A percentile compares a stretch with the other conserved stretches of the same genome.
Conservation (phyloP, 1,284 basidiomycete genomes). For the Cystobasidium slooffiae region DNA sequence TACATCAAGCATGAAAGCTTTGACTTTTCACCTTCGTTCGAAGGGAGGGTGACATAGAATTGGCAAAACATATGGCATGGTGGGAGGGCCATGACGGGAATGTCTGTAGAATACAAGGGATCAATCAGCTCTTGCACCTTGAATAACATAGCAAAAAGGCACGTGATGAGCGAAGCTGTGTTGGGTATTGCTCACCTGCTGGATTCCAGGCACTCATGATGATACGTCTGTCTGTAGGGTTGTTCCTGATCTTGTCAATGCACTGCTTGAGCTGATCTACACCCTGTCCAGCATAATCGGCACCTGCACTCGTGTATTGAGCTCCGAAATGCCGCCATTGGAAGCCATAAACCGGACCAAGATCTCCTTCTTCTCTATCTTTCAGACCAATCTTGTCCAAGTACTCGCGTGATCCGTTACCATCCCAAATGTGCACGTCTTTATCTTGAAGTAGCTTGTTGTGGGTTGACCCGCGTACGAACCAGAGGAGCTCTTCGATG, state of each 20-base stretch:
- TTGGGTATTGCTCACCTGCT: slow-evolving; percentile 66
- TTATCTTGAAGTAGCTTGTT: slow-evolving; percentile 75
- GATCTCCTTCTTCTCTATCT: slow-evolving; percentile 85
- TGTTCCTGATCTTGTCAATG: slow-evolving; percentile 86
- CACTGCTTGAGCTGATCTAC: slow-evolving; percentile 91
- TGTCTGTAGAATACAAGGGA: slow-evolving; percentile 64
- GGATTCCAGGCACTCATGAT: slow-evolving; percentile 98
- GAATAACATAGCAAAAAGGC: not conserved
- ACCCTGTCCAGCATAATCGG: slow-evolving; percentile 77
- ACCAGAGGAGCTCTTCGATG: slow-evolving; percentile 94
- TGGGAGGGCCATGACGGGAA: slow-evolving; percentile 90
- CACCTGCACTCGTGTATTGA: slow-evolving; percentile 67
- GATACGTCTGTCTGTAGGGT: slow-evolving; percentile 94
- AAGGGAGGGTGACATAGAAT: slow-evolving; percentile 90
- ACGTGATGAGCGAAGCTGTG: not conserved
- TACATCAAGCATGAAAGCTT: slow-evolving; percentile 94
- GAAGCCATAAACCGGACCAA: slow-evolving; percentile 97
- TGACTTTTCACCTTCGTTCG: slow-evolving; percentile 58
- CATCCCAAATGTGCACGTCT: slow-evolving; percentile 96
- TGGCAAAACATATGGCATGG: slow-evolving; percentile 99
- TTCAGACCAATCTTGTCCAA: slow-evolving; percentile 80
- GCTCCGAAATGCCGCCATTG: slow-evolving; percentile 99
- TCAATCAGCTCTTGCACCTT: not conserved
- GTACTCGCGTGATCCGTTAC: slow-evolving; percentile 87
- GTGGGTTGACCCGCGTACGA: slow-evolving; percentile 84